Evolutionary conservation across 257 asterid genomes (phyloP), one percentile per base, ranked within the genome.

Genomic region (Solanum raphanifolium): DNA sequence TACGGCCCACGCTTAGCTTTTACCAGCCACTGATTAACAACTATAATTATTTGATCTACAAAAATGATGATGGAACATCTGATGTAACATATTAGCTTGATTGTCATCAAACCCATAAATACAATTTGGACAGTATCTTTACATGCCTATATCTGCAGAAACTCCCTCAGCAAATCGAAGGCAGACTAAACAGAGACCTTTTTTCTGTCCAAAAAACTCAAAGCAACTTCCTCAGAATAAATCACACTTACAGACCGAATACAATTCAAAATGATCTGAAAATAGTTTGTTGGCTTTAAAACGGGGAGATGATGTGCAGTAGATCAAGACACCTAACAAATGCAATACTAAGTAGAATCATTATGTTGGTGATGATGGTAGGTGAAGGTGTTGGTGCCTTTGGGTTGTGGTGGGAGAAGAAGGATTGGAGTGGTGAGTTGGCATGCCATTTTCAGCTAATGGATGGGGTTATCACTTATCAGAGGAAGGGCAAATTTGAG

Each of bases 101-200:
- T 91, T 92, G 41, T 90, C 93, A 68, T 91, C 94, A 79, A 89
- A 90, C 90, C 90, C 94, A 35, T 92, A 89, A 60, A 91, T 90
- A 92, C 29, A 93, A 92, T 88, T 88, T 91, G 87, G 94, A 92
- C 89, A 92, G 88, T 91, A 91, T 90, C 92, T 91, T 91, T 71
- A 79, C 91, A 65, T 34, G 68, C 65, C n/a, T 87, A 83, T 72
- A 83, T 75, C 83, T 86, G 85, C 74, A 89, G 55, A 69, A 83
- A 74, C 73, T 36, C 87, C 88, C 48, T 87, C n/a, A 15, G 60
- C 55, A 83, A n/a, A 86, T 39, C 48, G 2, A n/a, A 76, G 34
- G 46, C 58, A 76, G 34, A 76, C 18, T 32, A 76, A 76, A 76
- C 83, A 38, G 58, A 12, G 43, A 25, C 11, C 31, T 5, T 68